Conservation (phyloP, 371 early-diverging fungal genomes). For the Furculomyces boomerangus region DNA sequence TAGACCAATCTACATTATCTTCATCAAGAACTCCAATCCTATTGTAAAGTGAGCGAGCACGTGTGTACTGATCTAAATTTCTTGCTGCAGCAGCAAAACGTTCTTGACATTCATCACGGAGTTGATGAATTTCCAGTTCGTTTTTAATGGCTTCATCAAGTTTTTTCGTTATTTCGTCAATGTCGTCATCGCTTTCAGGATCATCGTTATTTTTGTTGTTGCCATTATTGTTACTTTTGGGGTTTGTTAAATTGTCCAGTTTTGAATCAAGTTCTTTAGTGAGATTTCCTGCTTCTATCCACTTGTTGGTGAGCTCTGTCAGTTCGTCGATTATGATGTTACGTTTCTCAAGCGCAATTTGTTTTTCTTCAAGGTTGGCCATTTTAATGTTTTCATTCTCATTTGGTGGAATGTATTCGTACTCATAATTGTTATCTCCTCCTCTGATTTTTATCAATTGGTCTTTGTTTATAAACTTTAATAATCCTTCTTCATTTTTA, state of each 20-base stretch:
- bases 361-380: conserved; percentile 15
- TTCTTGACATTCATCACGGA: conserved; percentile 11
- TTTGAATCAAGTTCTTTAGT: background rate
- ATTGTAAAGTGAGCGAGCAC: conserved; percentile 17
- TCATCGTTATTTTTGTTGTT: background rate
- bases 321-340: conserved; percentile 7
- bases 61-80: conserved; percentile 17
- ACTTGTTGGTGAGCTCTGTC: conserved; percentile 13
- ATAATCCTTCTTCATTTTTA: conserved; percentile 36
- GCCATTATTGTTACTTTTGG: background rate
- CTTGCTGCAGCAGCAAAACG: conserved; percentile 1
- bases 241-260: background rate
- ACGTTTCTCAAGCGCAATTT: conserved; percentile 4
- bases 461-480: conserved; percentile 33
- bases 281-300: conserved; percentile 15
- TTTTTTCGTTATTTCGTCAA: conserved; percentile 6
- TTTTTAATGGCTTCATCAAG: conserved; percentile 4
- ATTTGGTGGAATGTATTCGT: conserved; percentile 15
- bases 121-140: conserved; percentile 5
- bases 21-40: conserved; percentile 14
- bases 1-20: conserved; percentile 17
- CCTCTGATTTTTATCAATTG: conserved; percentile 25
- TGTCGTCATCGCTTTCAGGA: background rate
- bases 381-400: conserved; percentile 21
- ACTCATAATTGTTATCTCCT: conserved; percentile 18